Evolutionary conservation across 2,329 filamentous ascomycete species (phyloP).

Genomic region (Apiospora phragmitis): DNA sequence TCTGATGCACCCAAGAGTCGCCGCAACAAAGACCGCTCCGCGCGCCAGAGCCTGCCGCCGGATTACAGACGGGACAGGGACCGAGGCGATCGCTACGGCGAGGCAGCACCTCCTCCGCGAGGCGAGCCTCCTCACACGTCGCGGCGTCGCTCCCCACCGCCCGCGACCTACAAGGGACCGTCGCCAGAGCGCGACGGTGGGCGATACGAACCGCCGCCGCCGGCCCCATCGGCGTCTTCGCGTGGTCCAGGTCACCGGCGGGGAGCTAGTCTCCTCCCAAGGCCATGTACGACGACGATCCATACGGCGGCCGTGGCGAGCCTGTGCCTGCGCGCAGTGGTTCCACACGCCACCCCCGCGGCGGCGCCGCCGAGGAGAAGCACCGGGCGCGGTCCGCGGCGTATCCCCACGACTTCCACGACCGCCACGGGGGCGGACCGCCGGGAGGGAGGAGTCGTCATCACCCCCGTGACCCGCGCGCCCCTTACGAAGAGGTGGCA

Average conservation of each 20-base stretch:
- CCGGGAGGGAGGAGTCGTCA: not conserved
- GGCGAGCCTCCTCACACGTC: not conserved
- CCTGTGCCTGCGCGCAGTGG: not conserved
- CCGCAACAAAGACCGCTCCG: not conserved
- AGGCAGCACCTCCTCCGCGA: not conserved
- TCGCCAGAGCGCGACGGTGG: not conserved
- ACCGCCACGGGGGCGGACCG: not conserved
- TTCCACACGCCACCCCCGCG: not conserved
- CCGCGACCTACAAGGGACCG: not conserved
- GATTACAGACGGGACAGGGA: not conserved
- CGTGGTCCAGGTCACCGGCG: not conserved
- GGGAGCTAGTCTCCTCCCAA: not conserved
- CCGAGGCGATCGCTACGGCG: not conserved
- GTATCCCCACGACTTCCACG: not conserved
- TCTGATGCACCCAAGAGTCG: conserved; percentile 8
- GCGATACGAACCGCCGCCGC: not conserved
- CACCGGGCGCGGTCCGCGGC: not conserved
- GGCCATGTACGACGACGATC: not conserved
- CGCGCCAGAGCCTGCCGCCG: not conserved
- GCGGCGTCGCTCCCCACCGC: not conserved
- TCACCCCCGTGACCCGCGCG: not conserved
- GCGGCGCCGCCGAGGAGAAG: not conserved
- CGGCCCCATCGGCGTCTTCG: not conserved
- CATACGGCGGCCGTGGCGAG: not conserved
- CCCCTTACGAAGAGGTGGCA: not conserved